Evolutionary conservation across 164 flowering plant species (phyloP).

Genomic region (Vitis rupestris): DNA sequence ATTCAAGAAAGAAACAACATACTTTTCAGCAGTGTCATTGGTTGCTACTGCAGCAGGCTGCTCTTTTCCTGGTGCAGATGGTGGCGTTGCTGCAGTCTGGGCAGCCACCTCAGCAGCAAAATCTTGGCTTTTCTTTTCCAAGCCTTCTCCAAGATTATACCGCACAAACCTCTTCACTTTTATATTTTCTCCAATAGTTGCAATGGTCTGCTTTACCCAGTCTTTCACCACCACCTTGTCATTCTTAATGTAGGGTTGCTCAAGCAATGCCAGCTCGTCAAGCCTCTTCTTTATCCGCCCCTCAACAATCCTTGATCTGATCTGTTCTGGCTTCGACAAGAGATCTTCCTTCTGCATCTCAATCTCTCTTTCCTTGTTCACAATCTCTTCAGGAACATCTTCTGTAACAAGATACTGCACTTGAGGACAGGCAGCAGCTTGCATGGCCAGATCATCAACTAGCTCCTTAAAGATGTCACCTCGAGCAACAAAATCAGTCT

Average conservation of each 20-base stretch:
- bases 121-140: slow-evolving; percentile 93
- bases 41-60: slow-evolving; percentile 47
- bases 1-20: slow-evolving; percentile 29
- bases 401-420: slow-evolving; percentile 73
- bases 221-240: slow-evolving; percentile 85
- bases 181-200: slow-evolving; percentile 95
- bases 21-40: slow-evolving; percentile 63
- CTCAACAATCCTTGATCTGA: slow-evolving; percentile 79
- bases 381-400: slow-evolving; percentile 73
- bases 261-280: slow-evolving; percentile 86
- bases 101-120: slow-evolving; percentile 99
- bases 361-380: slow-evolving; percentile 79
- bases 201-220: slow-evolving; percentile 89
- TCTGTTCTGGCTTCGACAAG: slow-evolving; percentile 83
- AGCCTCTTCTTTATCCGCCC: slow-evolving; percentile 86
- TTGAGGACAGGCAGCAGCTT: slow-evolving; percentile 98
- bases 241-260: slow-evolving; percentile 89
- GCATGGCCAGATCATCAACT: slow-evolving; percentile 99
- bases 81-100: slow-evolving; percentile 79
- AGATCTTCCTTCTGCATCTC: slow-evolving; percentile 98
- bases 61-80: slow-evolving; percentile 39
- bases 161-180: slow-evolving; percentile 86
- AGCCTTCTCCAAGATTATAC: slow-evolving; percentile 92
- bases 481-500: slow-evolving; percentile 96
- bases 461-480: slow-evolving; percentile 95